Percentiles rank a stretch among this genome's conserved stretches.
These are phyloP conservation scores for Desmodesmus armatus DNA, from an alignment of 139 green algal genomes.

Conservation along the genomic window DNA sequence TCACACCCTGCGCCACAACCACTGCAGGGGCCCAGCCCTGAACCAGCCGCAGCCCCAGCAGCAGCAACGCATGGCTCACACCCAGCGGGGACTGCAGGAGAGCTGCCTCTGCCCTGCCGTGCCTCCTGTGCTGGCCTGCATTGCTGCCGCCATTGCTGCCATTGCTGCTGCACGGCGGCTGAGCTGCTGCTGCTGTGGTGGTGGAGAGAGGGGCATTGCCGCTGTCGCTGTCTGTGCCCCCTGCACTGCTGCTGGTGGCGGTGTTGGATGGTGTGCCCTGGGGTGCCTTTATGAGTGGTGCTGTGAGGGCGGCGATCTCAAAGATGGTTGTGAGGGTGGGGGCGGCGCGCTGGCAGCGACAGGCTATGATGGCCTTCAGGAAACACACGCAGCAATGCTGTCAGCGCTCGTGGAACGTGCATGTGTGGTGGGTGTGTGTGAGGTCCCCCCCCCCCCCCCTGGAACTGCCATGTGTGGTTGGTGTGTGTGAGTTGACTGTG, in stretches of 20 bases:
- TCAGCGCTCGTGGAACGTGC: too few species aligned
- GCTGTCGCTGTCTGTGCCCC: not conserved
- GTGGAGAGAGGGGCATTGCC: not conserved
- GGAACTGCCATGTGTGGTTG: too few species aligned
- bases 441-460: too few species aligned
- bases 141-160: not conserved
- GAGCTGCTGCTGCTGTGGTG: not conserved
- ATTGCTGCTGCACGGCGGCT: not conserved
- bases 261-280: not conserved
- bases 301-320: conserved; percentile 43
- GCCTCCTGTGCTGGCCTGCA: not conserved
- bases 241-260: not conserved
- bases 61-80: not conserved
- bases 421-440: too few species aligned
- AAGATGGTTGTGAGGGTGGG: conserved; percentile 40
- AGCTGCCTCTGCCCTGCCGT: too few species aligned
- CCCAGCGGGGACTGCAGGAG: not conserved
- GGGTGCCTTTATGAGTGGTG: conserved; percentile 17
- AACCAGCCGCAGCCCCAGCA: conserved; percentile 6
- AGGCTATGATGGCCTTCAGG: conserved; percentile 28
- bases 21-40: conserved; percentile 41
- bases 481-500: too few species aligned
- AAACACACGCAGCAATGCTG: not conserved
- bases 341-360: conserved; percentile 11
- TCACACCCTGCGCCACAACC: conserved; percentile 36